phyloP scores from a whole-genome alignment of 495 filamentous ascomycete genomes.

The Aspergillus steynii region DNA sequence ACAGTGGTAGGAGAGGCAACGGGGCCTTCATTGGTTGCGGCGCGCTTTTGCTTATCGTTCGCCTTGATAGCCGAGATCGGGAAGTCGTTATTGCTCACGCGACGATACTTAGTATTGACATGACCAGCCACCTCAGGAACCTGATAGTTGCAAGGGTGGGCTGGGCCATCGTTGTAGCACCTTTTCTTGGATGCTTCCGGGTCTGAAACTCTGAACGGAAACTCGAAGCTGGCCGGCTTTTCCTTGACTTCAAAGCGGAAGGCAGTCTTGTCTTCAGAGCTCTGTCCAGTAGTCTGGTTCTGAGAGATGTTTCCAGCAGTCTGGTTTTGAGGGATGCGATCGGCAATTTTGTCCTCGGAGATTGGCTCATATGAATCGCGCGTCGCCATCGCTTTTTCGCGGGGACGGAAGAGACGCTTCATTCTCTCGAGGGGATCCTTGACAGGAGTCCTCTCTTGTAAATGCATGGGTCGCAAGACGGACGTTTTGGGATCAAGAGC shows the following conservation, averaged over 20 bases:
- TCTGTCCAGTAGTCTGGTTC: not conserved
- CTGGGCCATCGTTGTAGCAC: slow-evolving; percentile 12
- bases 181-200: slow-evolving; percentile 13
- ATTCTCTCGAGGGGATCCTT: not conserved
- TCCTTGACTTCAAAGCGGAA: not conserved
- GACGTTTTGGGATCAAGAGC: not conserved
- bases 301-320: not conserved
- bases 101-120: slow-evolving; percentile 15
- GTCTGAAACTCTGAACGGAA: not conserved
- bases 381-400: not conserved
- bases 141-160: not conserved
- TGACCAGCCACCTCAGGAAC: not conserved
- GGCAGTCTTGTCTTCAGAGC: not conserved
- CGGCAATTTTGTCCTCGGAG: not conserved
- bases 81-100: slow-evolving; percentile 8
- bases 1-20: no score
- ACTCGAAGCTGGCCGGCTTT: not conserved
- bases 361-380: not conserved
- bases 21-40: no score
- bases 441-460: not conserved
- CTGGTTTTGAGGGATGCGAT: not conserved
- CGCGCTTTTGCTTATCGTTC: not conserved
- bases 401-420: not conserved
- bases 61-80: slow-evolving; percentile 4
- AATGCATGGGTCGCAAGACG: not conserved